These are phyloP conservation scores for Triadica sebifera DNA, from an alignment of 345 rosid genomes.

Conservation along the genomic window DNA sequence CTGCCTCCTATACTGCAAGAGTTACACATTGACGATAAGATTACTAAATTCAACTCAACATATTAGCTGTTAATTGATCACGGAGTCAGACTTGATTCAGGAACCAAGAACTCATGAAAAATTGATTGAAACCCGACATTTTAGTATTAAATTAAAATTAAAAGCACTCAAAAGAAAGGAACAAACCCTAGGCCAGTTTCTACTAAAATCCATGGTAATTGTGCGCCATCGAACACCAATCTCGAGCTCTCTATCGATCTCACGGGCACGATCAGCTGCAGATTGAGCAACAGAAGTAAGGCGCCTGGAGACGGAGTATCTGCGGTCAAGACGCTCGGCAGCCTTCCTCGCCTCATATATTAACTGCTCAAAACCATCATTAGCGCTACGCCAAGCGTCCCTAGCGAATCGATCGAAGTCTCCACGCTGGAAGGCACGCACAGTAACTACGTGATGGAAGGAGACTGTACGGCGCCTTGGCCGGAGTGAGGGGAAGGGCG, in stretches of 20 bases:
- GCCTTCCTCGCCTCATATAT: slow-evolving; percentile 80
- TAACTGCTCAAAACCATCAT: slow-evolving; percentile 79
- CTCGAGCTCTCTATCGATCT: slow-evolving; percentile 70
- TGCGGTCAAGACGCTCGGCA: slow-evolving; percentile 75
- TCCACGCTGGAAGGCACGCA: slow-evolving; percentile 54
- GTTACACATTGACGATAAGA: slow-evolving; percentile 3
- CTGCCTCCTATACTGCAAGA: slow-evolving; percentile 84
- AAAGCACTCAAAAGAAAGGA: neutral
- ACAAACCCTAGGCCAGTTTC: slow-evolving; percentile 84
- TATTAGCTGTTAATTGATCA: too few relatives aligned
- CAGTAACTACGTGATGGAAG: neutral
- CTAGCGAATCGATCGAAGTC: slow-evolving; percentile 41
- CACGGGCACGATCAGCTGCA: slow-evolving; percentile 63
- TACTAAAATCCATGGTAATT: slow-evolving; percentile 58
- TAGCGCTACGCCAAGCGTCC: slow-evolving; percentile 80
- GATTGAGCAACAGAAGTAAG: slow-evolving; percentile 53
- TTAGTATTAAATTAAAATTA: neutral
- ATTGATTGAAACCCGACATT: neutral
- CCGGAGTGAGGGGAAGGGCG: neutral
- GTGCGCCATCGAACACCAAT: slow-evolving; percentile 64
- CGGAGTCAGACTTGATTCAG: neutral
- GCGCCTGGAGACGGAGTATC: slow-evolving; percentile 70
- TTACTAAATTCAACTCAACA: neutral
- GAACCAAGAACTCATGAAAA: too few relatives aligned
- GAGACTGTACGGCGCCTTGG: neutral